Base-by-base conservation (phyloP, 1,284 basidiomycete genomes). In the Malassezia equina region DNA sequence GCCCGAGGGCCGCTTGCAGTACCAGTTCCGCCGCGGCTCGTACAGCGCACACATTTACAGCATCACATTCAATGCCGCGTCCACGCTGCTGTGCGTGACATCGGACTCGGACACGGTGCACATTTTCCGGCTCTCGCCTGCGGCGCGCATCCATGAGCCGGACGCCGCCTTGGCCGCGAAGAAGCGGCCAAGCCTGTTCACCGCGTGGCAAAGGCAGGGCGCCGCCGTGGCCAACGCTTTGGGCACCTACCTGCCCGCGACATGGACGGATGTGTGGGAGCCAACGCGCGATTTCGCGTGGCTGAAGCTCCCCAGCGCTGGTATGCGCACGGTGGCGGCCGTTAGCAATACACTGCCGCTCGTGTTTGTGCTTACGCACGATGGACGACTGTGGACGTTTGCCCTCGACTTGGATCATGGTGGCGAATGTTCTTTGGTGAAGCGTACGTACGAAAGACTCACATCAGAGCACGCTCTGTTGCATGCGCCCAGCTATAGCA, bases 21-120 rank as follows among this genome's bases (percentile, higher is more conserved):
- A 89, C 77, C 91, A 99, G 75, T 98, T 98, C 78, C 78, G 93
- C 9, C 77, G 93, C 50, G 94, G 93, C 2, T 86, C 86, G 32
- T 81, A 90, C 43, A 86, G 87, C 58, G 84, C 90, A 3, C 79
- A 81, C 69, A 95, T 98, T 66, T 88, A 87, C 69, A 86, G 84
- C 42, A 86, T 98, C 77, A 89, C 85, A 65, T 96, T 95, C 77
- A 98, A 98, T 70, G 76, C 83, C 2, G 83, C 88, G 32, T 84
- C 83, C 17, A 86, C 84, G 3, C 75, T 99, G 12, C 77, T 99
- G 13, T 89, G 88, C 2, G 91, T 95, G 7, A 87, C 85, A 66
- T 86, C 83, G 7, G 93, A 90, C 61, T 88, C 90, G 59, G 90
- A 90, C 63, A 99, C 93, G 7, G 90, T 99, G 31, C 94, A 99